A percentile compares a stretch with the other conserved stretches of the same genome.
Conservation (phyloP, 1,139 yeast species). For the Kodamaea sp. region DNA sequence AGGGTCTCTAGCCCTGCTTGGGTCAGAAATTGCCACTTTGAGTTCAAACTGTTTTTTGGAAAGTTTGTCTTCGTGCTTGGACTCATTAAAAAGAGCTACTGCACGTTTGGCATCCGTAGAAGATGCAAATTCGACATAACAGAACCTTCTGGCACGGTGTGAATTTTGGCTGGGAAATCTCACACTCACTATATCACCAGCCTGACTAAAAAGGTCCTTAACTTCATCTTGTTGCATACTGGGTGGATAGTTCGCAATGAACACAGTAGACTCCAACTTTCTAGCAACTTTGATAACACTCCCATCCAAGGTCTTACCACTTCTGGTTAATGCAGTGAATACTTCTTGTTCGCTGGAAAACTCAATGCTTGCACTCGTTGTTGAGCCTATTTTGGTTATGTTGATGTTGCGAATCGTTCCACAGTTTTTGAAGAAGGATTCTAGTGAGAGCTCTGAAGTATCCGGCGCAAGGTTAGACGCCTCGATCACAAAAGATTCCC, state of each 20-base stretch:
- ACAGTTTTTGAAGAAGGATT: conserved; percentile 57
- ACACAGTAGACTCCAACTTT: conserved; percentile 51
- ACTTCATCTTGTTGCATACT: conserved; percentile 44
- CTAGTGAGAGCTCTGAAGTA: conserved; percentile 34
- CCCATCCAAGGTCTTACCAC: conserved; percentile 48
- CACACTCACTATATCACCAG: conserved; percentile 53
- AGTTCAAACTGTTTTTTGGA: conserved; percentile 31
- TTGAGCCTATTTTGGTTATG: conserved; percentile 21
- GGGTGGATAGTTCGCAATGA: conserved; percentile 78
- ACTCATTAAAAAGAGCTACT: conserved; percentile 42
- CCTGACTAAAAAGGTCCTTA: conserved; percentile 38
- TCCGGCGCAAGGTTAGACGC: conserved; percentile 40
- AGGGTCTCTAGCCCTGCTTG: conserved; percentile 31
- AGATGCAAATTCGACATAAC: conserved; percentile 64
- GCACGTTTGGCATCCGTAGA: conserved; percentile 52
- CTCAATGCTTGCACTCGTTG: conserved; percentile 52
- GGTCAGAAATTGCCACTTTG: conserved; percentile 61
- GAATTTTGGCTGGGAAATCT: conserved; percentile 68
- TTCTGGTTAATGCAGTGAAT: conserved; percentile 61
- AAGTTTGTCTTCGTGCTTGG: conserved; percentile 22
- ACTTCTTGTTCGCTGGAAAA: conserved; percentile 52
- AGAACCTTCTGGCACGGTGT: conserved; percentile 62
- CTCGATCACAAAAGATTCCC: conserved; percentile 58
- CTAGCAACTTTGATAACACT: conserved; percentile 47
- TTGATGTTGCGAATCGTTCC: conserved; percentile 47